Evolutionary conservation across 495 filamentous ascomycete genomes (phyloP), one percentile per base, ranked within the genome.

Genomic region (Penicillium psychrofluorescens): DNA sequence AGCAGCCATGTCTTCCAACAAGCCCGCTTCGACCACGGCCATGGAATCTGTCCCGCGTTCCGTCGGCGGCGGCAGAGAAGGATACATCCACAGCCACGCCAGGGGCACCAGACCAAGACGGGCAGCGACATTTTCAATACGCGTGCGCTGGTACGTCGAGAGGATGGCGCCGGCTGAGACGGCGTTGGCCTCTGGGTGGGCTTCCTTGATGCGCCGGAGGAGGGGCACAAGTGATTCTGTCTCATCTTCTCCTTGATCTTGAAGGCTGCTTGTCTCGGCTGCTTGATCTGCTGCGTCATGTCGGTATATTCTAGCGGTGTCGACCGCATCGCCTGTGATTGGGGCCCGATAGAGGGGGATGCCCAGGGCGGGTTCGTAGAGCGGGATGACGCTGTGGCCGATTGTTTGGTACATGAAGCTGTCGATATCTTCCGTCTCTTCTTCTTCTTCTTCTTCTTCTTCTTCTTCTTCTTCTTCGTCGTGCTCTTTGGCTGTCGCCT

Each of bases 321-420:
- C 79, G 14, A 84, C 70, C 1, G 85, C 84, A 2, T 58, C 64
- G 33, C 88, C 90, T 3, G 50, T 52, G 57, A 97, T 96, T 14
- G 75, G 66, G 38, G 75, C 77, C 11, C 90, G 80, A 60, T 89
- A 95, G 1, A 95, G 71, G 8, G 90, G 90, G 29, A 95, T 66
- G 2, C 71, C 74, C 4, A 95, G 80, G 2, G 86, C 88, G 29
- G 75, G 53, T 46, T 81, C 79, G 61, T 95, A 97, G 13, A 95
- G 76, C 6, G 91, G 92, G 38, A 96, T 84, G 13, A 96, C 66
- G 41, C 73, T 72, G 66, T 96, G 90, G 33, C 92, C 92, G 40
- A 94, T 86, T 1, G 94, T 97, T 70, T 98, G 92, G 74, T 96
- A 98, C 92, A 98, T 97, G 80, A 88, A 95, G 73, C 88, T 95